Conservation (phyloP, 2,329 filamentous ascomycete genomes). For the Madurella fahalii region DNA sequence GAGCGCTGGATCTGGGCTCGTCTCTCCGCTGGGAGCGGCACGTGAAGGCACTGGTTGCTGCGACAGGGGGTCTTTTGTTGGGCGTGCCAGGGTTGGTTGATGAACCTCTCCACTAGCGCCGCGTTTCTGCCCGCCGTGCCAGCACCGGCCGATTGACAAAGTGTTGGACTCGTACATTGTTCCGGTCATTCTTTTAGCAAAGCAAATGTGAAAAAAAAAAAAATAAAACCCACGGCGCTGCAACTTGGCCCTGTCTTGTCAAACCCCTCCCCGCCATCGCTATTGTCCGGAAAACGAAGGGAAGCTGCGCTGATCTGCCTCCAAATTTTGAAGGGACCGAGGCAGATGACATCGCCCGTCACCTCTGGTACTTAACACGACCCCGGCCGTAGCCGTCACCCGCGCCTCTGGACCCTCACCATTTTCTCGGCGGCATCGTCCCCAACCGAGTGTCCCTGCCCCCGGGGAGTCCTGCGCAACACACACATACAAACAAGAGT, state of each 20-base stretch:
- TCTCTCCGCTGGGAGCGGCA: slow-evolving; percentile 16
- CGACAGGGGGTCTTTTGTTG: slow-evolving; percentile 24
- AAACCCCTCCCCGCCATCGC: background rate
- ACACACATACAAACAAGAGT: background rate
- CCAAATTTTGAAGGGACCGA: slow-evolving; percentile 15
- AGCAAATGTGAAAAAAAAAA: slow-evolving; percentile 16
- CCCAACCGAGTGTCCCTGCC: background rate
- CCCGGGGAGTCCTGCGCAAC: background rate
- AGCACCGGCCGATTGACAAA: slow-evolving; percentile 7
- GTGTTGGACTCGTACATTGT: background rate
- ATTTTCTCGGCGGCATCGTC: slow-evolving; percentile 19
- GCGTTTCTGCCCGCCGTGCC: slow-evolving; percentile 14
- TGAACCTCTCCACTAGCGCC: slow-evolving; percentile 18
- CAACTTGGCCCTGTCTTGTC: slow-evolving; percentile 13
- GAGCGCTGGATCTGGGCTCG: background rate
- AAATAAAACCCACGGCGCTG: slow-evolving; percentile 11
- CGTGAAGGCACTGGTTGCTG: slow-evolving; percentile 19
- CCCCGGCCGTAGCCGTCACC: slow-evolving; percentile 18
- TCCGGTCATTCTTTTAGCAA: background rate
- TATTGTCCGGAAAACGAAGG: background rate
- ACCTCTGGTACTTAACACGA: slow-evolving; percentile 8
- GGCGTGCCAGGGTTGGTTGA: slow-evolving; percentile 16
- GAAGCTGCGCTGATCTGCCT: slow-evolving; percentile 13
- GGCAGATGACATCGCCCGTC: slow-evolving; percentile 21
- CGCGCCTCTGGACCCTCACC: slow-evolving; percentile 12